Evolutionary conservation across 768 basidiomycete genomes (phyloP).

Genomic region (Russula abietina): DNA sequence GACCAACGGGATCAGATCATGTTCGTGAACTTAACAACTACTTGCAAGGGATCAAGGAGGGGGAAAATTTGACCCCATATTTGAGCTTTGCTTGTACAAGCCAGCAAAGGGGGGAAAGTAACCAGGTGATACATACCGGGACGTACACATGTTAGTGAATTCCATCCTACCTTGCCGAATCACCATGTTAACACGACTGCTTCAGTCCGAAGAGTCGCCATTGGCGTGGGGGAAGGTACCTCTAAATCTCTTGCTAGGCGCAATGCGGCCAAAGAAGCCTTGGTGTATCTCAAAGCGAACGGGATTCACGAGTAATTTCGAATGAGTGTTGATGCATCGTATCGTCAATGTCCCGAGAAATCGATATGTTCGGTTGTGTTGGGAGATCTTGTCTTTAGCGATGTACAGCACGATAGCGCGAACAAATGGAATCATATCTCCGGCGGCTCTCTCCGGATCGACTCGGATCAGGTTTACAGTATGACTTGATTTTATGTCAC

Average conservation of each 20-base stretch:
- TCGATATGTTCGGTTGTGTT: background rate
- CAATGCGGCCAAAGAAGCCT: background rate
- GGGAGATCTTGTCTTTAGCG: background rate
- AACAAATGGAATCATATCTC: background rate
- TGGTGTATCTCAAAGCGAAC: background rate
- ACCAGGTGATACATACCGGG: background rate
- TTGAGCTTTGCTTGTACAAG: background rate
- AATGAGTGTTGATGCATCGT: background rate
- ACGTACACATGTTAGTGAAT: slow-evolving; percentile 8
- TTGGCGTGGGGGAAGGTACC: background rate
- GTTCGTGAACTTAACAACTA: slow-evolving; percentile 12
- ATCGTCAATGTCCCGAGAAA: background rate
- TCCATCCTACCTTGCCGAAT: background rate
- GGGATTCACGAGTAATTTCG: background rate
- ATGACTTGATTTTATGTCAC: too few relatives aligned
- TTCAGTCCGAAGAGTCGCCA: background rate
- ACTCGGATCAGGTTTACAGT: too few relatives aligned
- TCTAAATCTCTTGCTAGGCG: background rate
- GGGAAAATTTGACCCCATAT: background rate
- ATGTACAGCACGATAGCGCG: background rate
- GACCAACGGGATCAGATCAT: background rate
- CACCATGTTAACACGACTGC: background rate
- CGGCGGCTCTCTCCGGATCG: background rate
- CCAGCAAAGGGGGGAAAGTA: background rate
- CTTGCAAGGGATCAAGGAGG: background rate